Evolutionary conservation across 2,329 filamentous ascomycete species (phyloP), one percentile per base, ranked within the genome.

Genomic region (Talaromyces sp.): DNA sequence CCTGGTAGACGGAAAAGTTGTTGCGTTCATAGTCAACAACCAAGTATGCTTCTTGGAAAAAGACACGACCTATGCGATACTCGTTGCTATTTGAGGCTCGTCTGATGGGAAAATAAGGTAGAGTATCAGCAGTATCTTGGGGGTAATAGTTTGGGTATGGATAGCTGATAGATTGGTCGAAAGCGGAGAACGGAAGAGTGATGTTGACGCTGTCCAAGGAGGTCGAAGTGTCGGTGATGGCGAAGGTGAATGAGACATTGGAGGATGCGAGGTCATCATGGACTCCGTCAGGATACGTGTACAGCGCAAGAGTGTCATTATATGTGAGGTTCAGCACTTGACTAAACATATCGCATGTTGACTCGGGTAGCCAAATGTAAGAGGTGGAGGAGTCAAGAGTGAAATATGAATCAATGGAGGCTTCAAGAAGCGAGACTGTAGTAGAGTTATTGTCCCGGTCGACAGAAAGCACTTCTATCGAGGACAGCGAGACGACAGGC

Each of bases 31-130:
- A 75, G 60, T 77, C 73, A 11, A 74, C 73, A 29, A 66, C 67
- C 27, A 75, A 51, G 62, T 76, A 75, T 17, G 73, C 71, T 66
- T 78, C 76, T 65, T 78, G 76, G 17, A 78, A 64, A 60, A 78
- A 78, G 9, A 69, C 65, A 55, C 76, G 68, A n/a, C 76, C 76
- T 43, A 78, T 68, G 8, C 70, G 74, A 53, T 69, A 73, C 58
- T 76, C 71, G 38, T 67, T 69, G 9, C 67, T 64, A 53, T 73
- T 70, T 0, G 63, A 60, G 3, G 76, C 70, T 64, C 67, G 69
- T 51, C 74, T 72, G 7, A 79, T 60, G 8, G 77, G 76, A 58
- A 79, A 78, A 62, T 78, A 78, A 27, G 49, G 26, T 10, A 52
- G 11, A 27, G 21, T 10, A 1, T 29, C 13, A 2, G 49, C 29